A percentile compares a stretch with the other conserved stretches of the same genome.
These are phyloP conservation scores for Auriscalpium orientale DNA, from an alignment of 768 basidiomycete species.

Conservation along the genomic window DNA sequence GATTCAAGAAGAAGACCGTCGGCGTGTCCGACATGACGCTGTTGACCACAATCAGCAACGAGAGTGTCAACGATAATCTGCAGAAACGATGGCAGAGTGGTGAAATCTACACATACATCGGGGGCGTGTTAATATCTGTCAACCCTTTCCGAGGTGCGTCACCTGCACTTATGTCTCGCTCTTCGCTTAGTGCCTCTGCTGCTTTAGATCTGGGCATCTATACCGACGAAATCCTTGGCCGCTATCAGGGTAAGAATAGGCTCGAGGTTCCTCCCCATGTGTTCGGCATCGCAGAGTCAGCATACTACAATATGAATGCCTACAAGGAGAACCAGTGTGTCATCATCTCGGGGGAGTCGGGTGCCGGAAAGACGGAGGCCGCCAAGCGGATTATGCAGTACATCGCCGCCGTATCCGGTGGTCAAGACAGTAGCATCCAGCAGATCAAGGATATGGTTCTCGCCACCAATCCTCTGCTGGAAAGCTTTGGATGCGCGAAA, in stretches of 20 bases:
- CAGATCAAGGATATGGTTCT: conserved; percentile 99
- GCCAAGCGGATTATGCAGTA: conserved; percentile 99
- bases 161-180: neutral
- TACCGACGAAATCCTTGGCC: conserved; percentile 77
- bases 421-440: conserved; percentile 83
- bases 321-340: conserved; percentile 99
- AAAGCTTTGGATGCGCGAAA: conserved; percentile 98
- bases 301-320: conserved; percentile 99
- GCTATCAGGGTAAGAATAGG: conserved; percentile 93
- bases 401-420: conserved; percentile 93
- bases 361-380: conserved; percentile 98
- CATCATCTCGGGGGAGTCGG: conserved; percentile 98
- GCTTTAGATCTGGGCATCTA: conserved; percentile 90
- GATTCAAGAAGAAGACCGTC: conserved; percentile 99
- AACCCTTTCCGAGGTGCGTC: conserved; percentile 88
- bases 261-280: conserved; percentile 98
- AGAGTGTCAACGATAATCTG: conserved; percentile 95
- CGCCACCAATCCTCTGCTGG: conserved; percentile 93
- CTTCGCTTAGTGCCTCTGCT: neutral
- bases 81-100: conserved; percentile 92
- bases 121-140: conserved; percentile 97
- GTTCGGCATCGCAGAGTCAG: conserved; percentile 91
- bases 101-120: conserved; percentile 99
- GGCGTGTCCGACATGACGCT: conserved; percentile 99
- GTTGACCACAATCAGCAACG: conserved; percentile 93